Evolutionary conservation across 2,329 filamentous ascomycete genomes (phyloP).

Genomic region (Septoria linicola): DNA sequence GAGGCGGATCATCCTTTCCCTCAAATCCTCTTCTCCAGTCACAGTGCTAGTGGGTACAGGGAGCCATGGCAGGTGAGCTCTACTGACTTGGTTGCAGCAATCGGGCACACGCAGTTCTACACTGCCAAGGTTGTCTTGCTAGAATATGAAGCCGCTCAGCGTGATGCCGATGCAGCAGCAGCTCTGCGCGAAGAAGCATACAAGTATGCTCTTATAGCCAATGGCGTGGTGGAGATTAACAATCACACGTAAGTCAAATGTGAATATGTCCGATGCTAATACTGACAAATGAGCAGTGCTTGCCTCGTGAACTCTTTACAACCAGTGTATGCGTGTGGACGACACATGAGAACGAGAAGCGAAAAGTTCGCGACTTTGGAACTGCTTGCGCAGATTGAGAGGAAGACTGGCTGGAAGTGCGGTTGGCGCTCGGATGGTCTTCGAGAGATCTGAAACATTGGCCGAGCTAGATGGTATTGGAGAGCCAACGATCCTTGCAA

Average conservation of each 20-base stretch:
- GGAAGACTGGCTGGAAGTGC: conserved; percentile 22
- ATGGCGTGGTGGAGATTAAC: conserved; percentile 19
- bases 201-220: conserved; percentile 13
- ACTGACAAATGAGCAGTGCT: conserved; percentile 2
- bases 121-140: conserved; percentile 17
- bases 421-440: conserved; percentile 19
- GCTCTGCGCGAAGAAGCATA: conserved; percentile 13
- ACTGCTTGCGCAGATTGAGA: conserved; percentile 19
- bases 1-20: conserved; percentile 18
- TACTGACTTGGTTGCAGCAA: not conserved
- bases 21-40: conserved; percentile 18
- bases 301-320: conserved; percentile 20
- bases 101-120: conserved; percentile 20
- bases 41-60: conserved; percentile 15
- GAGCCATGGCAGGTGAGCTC: not conserved
- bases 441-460: conserved; percentile 18
- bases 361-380: conserved; percentile 20
- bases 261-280: not conserved
- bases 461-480: not conserved
- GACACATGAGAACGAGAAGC: conserved; percentile 19
- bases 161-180: not conserved
- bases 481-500: no score
- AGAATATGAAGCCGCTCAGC: conserved; percentile 15
- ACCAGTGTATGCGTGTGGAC: conserved; percentile 18
- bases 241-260: conserved; percentile 16